Base-by-base conservation (phyloP, 2,329 filamentous ascomycete species). In the Epichloe amarillans region DNA sequence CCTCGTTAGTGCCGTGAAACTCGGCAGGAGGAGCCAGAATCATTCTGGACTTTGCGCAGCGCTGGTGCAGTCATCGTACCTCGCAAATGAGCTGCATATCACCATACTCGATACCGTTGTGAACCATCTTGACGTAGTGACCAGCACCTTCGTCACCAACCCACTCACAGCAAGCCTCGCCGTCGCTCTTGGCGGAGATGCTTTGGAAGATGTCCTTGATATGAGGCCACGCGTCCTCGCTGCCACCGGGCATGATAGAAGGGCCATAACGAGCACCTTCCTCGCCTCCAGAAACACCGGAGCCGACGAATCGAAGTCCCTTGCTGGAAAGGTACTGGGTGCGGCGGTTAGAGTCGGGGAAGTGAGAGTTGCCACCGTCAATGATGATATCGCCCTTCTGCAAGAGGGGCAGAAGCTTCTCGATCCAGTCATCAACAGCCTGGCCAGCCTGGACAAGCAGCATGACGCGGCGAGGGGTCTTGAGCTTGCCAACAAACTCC, bases 91-190 rank as follows among this genome's bases (percentile, higher is more conserved):
- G 81, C 80, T 98, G 93, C 93, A 98, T 98, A 77, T 98, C 93
- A 83, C 93, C 93, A 71, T 98, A 98, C 77, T 98, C 93, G 64
- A 98, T 98, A 81, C 93, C 93, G 76, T 98, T 98, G 85, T 98
- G 93, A 57, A 98, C 93, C 93, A 98, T 98, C 87, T 98, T 98
- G 79, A 98, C 91, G 80, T 96, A 98, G 84, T 98, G 93, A 64
- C 93, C 93, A 74, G 93, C 88, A 82, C 93, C 93, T 73, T 97
- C 89, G 74, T 97, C 93, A 76, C 93, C 93, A 64, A 98, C 93
- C 93, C 93, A 98, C 74, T 98, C 93, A 69, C 93, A 98, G 83
- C 93, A 98, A 59, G 93, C 76, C 80, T 98, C 93, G 64, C 84
- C 84, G 66, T 96, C 91, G 72, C 87, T 94, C 83, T 98, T 97